Base-by-base conservation (phyloP, 202 grass and related monocot genomes). In the Zoysia matrella region DNA sequence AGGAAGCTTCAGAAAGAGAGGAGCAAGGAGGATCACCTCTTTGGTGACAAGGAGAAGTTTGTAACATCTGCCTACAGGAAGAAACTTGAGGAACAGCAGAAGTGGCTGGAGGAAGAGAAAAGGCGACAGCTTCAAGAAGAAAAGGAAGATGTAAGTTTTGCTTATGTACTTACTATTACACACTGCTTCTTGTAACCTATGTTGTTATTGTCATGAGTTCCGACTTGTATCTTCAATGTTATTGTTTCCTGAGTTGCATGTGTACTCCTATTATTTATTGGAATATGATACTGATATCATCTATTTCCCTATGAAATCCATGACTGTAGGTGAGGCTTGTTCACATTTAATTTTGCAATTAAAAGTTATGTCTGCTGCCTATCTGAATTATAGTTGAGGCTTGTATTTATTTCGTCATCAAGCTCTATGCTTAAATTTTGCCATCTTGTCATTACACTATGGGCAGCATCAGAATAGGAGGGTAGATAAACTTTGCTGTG, bases 101-200 rank as follows among this genome's bases (percentile, higher is more conserved):
- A 95, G 70, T 95, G 92, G 95, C 72, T 90, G n/a, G 95, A 98
- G 80, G 95, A 98, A 90, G 95, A 98, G 75, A 94, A 80, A 62
- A 69, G 81, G 14, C 80, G 85, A 11, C 82, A 90, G 83, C 85
- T 85, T 67, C 86, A 73, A 75, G 95, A 98, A 87, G 92, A 98
- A 65, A 81, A 84, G 80, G 95, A 98, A 50, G 92, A 98, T 87
- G 95, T 95, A 95, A 90, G 95, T 90, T 90, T 73, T 8, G 69
- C 44, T 74, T 5, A 52, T 71, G 43, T 16, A 15, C 67, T 88
- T 47, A 60, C 42, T 39, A 1, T 75, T 77, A 48, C 43, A 75
- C 64, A 8, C 11, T 56, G 42, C 66, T 30, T 30, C 22, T 30
- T 30, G 22, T 30, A 30, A 30, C 22, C 22, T 30, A 30, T 30